phyloP scores from a whole-genome alignment of 805 yeast genomes.

The Ogataea angusta region DNA sequence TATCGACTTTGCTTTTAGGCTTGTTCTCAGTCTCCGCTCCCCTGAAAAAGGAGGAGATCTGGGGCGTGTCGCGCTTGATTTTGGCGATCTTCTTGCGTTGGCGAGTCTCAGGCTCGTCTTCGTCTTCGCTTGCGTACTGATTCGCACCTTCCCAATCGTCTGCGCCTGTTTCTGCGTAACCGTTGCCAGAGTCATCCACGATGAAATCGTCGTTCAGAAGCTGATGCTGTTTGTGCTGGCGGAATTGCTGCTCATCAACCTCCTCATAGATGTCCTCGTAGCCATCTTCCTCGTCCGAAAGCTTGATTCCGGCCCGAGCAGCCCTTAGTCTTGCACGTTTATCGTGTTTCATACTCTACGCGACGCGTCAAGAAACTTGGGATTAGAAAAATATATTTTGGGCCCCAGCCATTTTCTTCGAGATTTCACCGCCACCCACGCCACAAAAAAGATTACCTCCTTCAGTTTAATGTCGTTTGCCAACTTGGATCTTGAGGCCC shows the following conservation, averaged over 20 bases:
- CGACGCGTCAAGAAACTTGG: conserved; percentile 6
- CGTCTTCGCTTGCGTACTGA: conserved; percentile 56
- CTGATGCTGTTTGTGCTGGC: conserved; percentile 74
- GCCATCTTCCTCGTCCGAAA: conserved; percentile 35
- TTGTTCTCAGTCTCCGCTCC: conserved; percentile 26
- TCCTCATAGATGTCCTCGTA: conserved; percentile 78
- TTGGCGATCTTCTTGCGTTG: conserved; percentile 35
- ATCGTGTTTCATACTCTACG: conserved; percentile 9
- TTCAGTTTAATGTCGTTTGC: conserved; percentile 49
- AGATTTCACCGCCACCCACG: conserved; percentile 4
- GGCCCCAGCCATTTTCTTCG: not conserved
- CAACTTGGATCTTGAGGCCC: conserved; percentile 49
- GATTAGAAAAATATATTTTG: not conserved
- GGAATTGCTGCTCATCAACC: conserved; percentile 75
- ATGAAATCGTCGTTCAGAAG: conserved; percentile 88
- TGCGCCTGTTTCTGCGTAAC: conserved; percentile 89
- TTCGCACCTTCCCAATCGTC: conserved; percentile 78
- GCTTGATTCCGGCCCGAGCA: conserved; percentile 58
- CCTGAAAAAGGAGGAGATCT: conserved; percentile 49
- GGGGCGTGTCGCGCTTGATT: conserved; percentile 27
- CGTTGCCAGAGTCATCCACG: conserved; percentile 90
- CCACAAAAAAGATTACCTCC: conserved; percentile 2
- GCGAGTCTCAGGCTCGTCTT: conserved; percentile 34
- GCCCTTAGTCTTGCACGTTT: conserved; percentile 55
- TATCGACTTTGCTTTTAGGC: conserved; percentile 40